These are phyloP conservation scores for Baeospora myosura DNA, from an alignment of 1,284 basidiomycete species.

Conservation along the genomic window DNA sequence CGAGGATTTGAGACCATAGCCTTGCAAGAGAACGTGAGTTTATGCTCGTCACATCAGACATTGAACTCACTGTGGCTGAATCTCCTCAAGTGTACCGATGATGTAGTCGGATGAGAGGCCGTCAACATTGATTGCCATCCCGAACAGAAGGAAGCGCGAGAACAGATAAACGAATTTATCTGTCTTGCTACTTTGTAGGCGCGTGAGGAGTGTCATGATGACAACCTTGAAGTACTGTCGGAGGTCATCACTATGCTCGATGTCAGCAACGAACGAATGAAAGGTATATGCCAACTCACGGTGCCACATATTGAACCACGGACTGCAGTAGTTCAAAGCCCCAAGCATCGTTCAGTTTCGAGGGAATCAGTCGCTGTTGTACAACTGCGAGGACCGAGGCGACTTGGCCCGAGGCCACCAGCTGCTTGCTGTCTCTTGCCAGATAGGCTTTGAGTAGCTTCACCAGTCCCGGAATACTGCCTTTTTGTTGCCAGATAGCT, in stretches of 20 bases:
- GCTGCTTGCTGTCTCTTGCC: slow-evolving; percentile 57
- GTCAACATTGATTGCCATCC: slow-evolving; percentile 68
- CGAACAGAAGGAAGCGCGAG: slow-evolving; percentile 71
- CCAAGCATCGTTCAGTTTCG: slow-evolving; percentile 84
- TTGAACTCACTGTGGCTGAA: slow-evolving; percentile 76
- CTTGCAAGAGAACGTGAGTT: slow-evolving; percentile 30
- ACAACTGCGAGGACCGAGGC: slow-evolving; percentile 83
- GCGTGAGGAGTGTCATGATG: slow-evolving; percentile 75
- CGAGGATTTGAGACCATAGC: slow-evolving; percentile 79
- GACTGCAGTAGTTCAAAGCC: slow-evolving; percentile 87
- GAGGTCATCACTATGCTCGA: slow-evolving; percentile 46
- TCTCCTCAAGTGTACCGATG: slow-evolving; percentile 70
- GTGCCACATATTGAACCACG: slow-evolving; percentile 66
- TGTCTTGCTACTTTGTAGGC: slow-evolving; percentile 87
- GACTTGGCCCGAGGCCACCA: slow-evolving; percentile 73
- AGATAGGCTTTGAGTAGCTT: slow-evolving; percentile 85
- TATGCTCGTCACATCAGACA: not conserved
- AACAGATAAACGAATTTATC: slow-evolving; percentile 85
- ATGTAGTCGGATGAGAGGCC: slow-evolving; percentile 75
- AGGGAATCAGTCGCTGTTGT: slow-evolving; percentile 84
- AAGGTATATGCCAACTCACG: slow-evolving; percentile 42
- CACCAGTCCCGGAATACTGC: slow-evolving; percentile 93
- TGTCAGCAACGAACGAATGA: slow-evolving; percentile 3
- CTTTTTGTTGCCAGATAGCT: slow-evolving; percentile 87
- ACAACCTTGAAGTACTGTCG: slow-evolving; percentile 73